A percentile compares a stretch with the other conserved stretches of the same genome.
Evolutionary conservation across 1,139 yeast genomes (phyloP).

Genomic region (Hansenula anomala): DNA sequence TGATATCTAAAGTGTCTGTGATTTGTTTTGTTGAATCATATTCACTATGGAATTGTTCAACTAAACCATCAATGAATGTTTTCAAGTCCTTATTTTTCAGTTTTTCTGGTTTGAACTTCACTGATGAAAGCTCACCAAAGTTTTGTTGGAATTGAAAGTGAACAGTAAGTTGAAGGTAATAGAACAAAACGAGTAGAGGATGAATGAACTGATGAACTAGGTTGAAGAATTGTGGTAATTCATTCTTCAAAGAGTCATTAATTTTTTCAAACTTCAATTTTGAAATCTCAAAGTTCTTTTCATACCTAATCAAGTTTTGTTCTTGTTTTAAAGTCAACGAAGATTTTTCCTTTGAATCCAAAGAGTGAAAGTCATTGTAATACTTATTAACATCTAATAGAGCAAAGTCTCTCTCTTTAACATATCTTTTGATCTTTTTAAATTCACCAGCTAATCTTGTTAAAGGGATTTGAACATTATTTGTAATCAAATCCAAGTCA

Average conservation of each 20-base stretch:
- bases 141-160: conserved; percentile 25
- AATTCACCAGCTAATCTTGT: conserved; percentile 19
- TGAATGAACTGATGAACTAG: conserved; percentile 23
- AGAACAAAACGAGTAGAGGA: conserved; percentile 23
- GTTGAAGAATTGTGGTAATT: conserved; percentile 33
- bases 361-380: conserved; percentile 8
- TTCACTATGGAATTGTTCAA: neutral
- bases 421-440: conserved; percentile 25
- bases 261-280: conserved; percentile 28
- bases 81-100: neutral
- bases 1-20: no score
- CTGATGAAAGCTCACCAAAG: conserved; percentile 16
- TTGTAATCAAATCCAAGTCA: conserved; percentile 17
- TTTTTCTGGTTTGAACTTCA: conserved; percentile 4
- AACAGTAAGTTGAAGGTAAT: conserved; percentile 31
- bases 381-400: conserved; percentile 35
- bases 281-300: conserved; percentile 17
- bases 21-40: neutral
- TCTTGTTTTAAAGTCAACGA: conserved; percentile 31
- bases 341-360: conserved; percentile 15
- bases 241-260: conserved; percentile 33
- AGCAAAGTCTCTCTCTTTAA: conserved; percentile 29
- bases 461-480: conserved; percentile 21
- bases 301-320: conserved; percentile 29
- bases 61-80: conserved; percentile 7